phyloP scores from a whole-genome alignment of 306 rosid species.

The Acacia melanoxylon region DNA sequence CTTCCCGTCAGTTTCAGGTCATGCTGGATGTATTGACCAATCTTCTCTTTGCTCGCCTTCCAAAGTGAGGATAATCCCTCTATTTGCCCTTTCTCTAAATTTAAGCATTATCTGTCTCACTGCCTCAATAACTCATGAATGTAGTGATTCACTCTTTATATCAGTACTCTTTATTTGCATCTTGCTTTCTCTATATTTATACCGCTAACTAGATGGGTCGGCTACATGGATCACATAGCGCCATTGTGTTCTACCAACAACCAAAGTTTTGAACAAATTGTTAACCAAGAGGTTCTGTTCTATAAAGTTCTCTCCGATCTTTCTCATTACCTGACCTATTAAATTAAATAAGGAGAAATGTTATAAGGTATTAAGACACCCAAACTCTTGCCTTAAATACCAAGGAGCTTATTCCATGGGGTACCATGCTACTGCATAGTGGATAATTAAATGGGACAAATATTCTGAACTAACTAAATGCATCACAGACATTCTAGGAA shows the following conservation, averaged over 20 bases:
- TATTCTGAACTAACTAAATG: not conserved
- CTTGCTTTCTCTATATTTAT: constrained; percentile 11
- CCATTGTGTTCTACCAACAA: too few species aligned
- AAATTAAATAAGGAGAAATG: not conserved
- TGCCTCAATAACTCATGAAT: not conserved
- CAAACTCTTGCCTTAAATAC: not conserved
- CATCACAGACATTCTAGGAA: not conserved
- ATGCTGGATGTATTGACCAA: constrained; percentile 86
- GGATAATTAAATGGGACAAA: not conserved
- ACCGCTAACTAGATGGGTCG: not conserved
- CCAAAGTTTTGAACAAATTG: not conserved
- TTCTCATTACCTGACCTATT: not conserved
- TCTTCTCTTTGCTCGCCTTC: constrained; percentile 90
- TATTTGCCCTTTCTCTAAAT: constrained; percentile 20
- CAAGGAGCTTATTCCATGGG: not conserved
- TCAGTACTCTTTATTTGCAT: not conserved
- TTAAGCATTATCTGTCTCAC: constrained; percentile 5
- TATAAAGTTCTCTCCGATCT: not conserved
- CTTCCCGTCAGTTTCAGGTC: constrained; percentile 98
- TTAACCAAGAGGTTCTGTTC: not conserved
- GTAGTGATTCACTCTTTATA: not conserved
- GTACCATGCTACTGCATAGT: not conserved
- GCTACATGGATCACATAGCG: too few species aligned
- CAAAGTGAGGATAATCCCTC: constrained; percentile 65
- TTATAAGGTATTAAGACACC: not conserved